Evolutionary conservation across 2,329 filamentous ascomycete species (phyloP), one percentile per base, ranked within the genome.

Genomic region (Venturia asperata): DNA sequence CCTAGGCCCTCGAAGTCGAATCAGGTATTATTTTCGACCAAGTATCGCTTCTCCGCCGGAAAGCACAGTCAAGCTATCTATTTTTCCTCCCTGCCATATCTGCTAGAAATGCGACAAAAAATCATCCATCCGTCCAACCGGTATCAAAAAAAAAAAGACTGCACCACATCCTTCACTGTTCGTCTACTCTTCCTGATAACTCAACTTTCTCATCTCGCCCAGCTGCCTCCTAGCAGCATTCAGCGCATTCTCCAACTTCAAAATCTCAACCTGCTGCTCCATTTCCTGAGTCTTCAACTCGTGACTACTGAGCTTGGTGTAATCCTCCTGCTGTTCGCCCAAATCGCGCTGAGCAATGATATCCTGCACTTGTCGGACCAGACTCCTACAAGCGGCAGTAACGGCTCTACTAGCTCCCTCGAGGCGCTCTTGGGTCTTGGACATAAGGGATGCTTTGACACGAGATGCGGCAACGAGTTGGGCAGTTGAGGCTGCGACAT

Each of bases 241-340:
- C 47, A 99, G 83, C 37, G 85, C 80, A 73, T 97, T 99, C 79
- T 97, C 92, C 69, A 99, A 83, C 77, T 97, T 92, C 65, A 97
- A 82, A 70, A 99, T 99, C 78, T 99, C 92, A 74, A 99, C 94
- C 90, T 99, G 94, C 75, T 99, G 94, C 80, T 99, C 94, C 94
- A 99, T 99, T 80, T 99, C 92, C 71, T 89, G 85, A 63, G 97
- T 92, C 83, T 99, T 99, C 82, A 99, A 97, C 79, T 99, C 94
- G 77, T 97, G 93, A 41, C 89, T 87, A 68, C 90, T 92, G 60
- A 99, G 80, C 79, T 92, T 90, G 55, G 84, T 82, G 77, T 97
- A 99, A 76, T 99, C 94, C 27, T 95, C 86, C 62, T 84, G 81
- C 64, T 96, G 92, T 43, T 93, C 91, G 55, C 91, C 91, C 68